Conservation (phyloP, 768 basidiomycete species). For the Lentinus tigrinus region DNA sequence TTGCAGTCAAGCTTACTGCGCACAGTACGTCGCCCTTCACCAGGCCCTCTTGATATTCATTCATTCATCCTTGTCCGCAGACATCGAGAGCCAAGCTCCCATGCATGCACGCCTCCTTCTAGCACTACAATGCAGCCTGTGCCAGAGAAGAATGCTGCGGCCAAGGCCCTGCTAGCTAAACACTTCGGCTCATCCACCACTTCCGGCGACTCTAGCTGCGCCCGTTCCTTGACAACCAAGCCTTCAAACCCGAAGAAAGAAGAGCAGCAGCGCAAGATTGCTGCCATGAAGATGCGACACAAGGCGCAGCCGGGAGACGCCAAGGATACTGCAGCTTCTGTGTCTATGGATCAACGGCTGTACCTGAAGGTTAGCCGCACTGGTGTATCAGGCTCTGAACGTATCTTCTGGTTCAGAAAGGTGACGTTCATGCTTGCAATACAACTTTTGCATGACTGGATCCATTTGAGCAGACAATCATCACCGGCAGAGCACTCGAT, state of each 20-base stretch:
- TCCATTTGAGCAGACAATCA: conserved; percentile 40
- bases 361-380: conserved; percentile 48
- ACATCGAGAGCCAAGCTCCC: conserved; percentile 66
- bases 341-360: conserved; percentile 55
- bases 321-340: conserved; percentile 46
- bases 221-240: conserved; percentile 30
- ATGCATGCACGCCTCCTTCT: conserved; percentile 44
- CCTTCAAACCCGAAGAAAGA: conserved; percentile 50
- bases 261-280: conserved; percentile 54
- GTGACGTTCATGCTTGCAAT: conserved; percentile 36
- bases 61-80: conserved; percentile 33
- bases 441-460: neutral
- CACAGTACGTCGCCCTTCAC: conserved; percentile 41
- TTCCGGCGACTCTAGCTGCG: conserved; percentile 13
- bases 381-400: conserved; percentile 35
- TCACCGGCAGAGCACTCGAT: conserved; percentile 65
- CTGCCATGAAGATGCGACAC: conserved; percentile 76
- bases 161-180: conserved; percentile 52
- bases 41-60: neutral
- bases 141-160: conserved; percentile 42
- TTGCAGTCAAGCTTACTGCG: conserved; percentile 64
- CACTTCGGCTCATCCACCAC: conserved; percentile 39
- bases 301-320: conserved; percentile 62
- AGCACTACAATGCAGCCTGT: conserved; percentile 7
- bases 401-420: conserved; percentile 71